Evolutionary conservation across 345 rosid genomes (phyloP).

Genomic region (thale cress (Arabidopsis thaliana)): DNA sequence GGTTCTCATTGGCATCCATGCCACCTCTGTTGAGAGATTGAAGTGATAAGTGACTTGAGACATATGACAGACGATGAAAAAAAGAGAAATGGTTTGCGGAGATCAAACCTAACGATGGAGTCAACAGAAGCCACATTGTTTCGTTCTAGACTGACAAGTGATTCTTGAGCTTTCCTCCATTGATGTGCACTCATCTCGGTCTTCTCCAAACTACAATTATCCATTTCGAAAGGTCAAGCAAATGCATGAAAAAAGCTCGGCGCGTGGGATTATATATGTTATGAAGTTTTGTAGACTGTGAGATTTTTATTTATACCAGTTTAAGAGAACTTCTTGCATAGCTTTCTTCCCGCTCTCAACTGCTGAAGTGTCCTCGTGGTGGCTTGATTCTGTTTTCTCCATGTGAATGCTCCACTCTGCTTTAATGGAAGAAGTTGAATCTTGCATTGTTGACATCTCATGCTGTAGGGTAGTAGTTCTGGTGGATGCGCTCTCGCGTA

Average conservation of each 20-base stretch:
- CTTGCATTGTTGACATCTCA: conserved; percentile 95
- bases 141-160: conserved; percentile 77
- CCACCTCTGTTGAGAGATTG: conserved; percentile 63
- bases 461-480: conserved; percentile 76
- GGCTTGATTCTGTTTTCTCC: conserved; percentile 78
- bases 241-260: neutral
- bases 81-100: conserved; percentile 14
- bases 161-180: conserved; percentile 90
- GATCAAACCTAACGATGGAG: conserved; percentile 80
- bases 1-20: conserved; percentile 69
- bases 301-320: conserved; percentile 58
- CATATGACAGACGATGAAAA: conserved; percentile 1
- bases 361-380: conserved; percentile 69
- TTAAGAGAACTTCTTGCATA: conserved; percentile 77
- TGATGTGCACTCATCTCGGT: conserved; percentile 77
- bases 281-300: conserved; percentile 7
- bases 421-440: conserved; percentile 73
- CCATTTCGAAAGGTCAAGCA: conserved; percentile 34
- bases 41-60: conserved; percentile 21
- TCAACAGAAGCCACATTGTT: conserved; percentile 84
- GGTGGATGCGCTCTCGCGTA: conserved; percentile 73
- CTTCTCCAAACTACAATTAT: conserved; percentile 68
- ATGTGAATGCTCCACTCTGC: conserved; percentile 80
- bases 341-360: conserved; percentile 81
- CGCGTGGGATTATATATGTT: conserved; percentile 5